These are phyloP conservation scores for Chloranthus sessilifolius DNA, from an alignment of 164 flowering plant species.

Conservation along the genomic window DNA sequence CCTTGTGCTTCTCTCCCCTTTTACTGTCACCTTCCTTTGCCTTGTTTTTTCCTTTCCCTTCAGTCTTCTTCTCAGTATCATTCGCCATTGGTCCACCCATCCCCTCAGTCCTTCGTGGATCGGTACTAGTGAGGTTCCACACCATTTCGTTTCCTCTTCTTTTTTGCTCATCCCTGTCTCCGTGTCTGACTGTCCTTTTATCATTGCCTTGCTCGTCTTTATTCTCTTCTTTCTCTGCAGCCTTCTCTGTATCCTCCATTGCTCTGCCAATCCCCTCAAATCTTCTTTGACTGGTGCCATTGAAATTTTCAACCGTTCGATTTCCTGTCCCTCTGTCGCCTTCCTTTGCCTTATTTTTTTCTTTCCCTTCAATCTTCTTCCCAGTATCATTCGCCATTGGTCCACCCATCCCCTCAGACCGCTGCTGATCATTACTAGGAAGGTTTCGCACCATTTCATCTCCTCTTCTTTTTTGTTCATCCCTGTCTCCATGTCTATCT, in stretches of 20 bases:
- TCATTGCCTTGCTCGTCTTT: too few relatives aligned
- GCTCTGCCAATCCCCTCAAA: constrained; percentile 28
- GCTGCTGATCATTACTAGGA: constrained; percentile 17
- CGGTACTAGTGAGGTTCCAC: constrained; percentile 19
- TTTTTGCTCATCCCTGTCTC: too few relatives aligned
- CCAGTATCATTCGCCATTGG: too few relatives aligned
- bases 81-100: constrained; percentile 18
- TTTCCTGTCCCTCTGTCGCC: constrained; percentile 22
- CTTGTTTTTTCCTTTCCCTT: constrained; percentile 27
- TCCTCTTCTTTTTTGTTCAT: constrained; percentile 11
- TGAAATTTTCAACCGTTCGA: constrained; percentile 28
- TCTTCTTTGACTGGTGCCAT: constrained; percentile 25
- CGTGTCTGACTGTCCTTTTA: too few relatives aligned
- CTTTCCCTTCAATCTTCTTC: too few relatives aligned
- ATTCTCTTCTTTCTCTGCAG: constrained; percentile 22
- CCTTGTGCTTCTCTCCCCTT: constrained; percentile 23
- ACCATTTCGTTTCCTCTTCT: constrained; percentile 20
- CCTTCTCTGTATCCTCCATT: constrained; percentile 13
- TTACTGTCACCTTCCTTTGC: constrained; percentile 27
- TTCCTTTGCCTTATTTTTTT: too few relatives aligned
- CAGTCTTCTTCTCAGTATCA: constrained; percentile 14
- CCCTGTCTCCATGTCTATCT: constrained; percentile 20
- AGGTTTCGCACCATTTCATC: constrained; percentile 21
- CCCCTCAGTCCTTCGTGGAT: constrained; percentile 26
- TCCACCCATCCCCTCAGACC: constrained; percentile 23